Conservation (phyloP, 208 protist genomes). For the Leishmania arabica region DNA sequence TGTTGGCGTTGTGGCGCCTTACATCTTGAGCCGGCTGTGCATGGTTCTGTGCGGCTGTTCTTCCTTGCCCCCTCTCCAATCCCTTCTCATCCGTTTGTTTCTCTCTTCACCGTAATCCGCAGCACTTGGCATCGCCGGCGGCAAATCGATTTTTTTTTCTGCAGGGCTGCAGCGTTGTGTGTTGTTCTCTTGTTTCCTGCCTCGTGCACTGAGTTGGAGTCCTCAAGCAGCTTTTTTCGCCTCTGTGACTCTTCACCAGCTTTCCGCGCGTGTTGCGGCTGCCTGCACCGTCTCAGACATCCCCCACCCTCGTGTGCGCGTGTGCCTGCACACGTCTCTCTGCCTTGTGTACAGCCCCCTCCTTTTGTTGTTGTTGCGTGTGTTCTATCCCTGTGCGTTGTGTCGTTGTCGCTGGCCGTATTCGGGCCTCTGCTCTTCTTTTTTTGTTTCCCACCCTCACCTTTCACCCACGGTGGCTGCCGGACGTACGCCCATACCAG, state of each 20-base stretch:
- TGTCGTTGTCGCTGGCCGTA: background rate
- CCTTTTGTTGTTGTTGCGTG: background rate
- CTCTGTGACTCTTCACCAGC: too few relatives aligned
- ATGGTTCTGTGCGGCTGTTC: background rate
- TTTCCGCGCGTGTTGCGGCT: background rate
- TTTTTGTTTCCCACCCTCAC: background rate
- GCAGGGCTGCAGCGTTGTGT: background rate
- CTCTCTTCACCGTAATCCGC: background rate
- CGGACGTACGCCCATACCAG: background rate
- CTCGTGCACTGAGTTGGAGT: background rate
- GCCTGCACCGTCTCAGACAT: background rate
- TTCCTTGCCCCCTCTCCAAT: background rate
- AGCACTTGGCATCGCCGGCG: background rate
- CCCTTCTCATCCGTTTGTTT: background rate
- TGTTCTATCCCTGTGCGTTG: slow-evolving; percentile 4
- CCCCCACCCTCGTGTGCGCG: background rate
- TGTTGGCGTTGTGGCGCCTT: background rate
- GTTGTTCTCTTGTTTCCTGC: background rate
- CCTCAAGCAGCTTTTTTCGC: background rate
- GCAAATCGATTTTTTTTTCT: background rate
- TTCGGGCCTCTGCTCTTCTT: background rate
- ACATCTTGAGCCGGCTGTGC: background rate
- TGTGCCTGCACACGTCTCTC: background rate
- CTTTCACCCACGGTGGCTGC: background rate
- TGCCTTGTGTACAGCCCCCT: slow-evolving; percentile 5